phyloP scores from a whole-genome alignment of 164 flowering plant species.

The Malania oleifera region DNA sequence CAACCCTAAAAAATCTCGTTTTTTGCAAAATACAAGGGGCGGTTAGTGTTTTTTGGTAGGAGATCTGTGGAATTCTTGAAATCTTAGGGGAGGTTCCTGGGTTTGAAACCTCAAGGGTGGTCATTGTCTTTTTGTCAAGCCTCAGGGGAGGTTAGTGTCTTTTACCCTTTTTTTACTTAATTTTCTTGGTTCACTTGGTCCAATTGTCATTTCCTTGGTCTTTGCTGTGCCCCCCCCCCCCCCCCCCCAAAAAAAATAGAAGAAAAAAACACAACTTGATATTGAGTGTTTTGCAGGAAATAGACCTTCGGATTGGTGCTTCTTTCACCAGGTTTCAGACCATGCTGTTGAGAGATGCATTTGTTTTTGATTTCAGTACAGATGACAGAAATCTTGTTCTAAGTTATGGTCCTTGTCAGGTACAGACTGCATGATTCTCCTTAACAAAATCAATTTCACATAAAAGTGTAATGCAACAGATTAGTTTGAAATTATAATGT shows the following conservation, averaged over 20 bases:
- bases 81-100: too few species aligned
- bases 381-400: constrained; percentile 66
- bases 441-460: neutral
- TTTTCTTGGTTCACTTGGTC: neutral
- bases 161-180: neutral
- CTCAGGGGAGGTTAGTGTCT: too few species aligned
- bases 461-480: neutral
- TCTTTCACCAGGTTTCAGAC: constrained; percentile 98
- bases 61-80: too few species aligned
- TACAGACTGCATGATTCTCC: too few species aligned
- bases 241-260: too few species aligned
- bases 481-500: neutral
- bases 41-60: too few species aligned
- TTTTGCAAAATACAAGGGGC: too few species aligned
- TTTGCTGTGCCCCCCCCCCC: constrained; percentile 6
- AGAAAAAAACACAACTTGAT: too few species aligned
- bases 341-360: constrained; percentile 79
- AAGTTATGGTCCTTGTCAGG: constrained; percentile 99
- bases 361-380: constrained; percentile 50
- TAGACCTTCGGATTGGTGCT: constrained; percentile 96
- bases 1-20: too few species aligned
- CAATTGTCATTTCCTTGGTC: neutral
- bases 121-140: too few species aligned
- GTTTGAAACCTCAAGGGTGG: too few species aligned
- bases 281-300: constrained; percentile 50